A percentile compares a stretch with the other conserved stretches of the same genome.
Evolutionary conservation across 2,329 filamentous ascomycete species (phyloP).

Genomic region (Metarhizium rileyi): DNA sequence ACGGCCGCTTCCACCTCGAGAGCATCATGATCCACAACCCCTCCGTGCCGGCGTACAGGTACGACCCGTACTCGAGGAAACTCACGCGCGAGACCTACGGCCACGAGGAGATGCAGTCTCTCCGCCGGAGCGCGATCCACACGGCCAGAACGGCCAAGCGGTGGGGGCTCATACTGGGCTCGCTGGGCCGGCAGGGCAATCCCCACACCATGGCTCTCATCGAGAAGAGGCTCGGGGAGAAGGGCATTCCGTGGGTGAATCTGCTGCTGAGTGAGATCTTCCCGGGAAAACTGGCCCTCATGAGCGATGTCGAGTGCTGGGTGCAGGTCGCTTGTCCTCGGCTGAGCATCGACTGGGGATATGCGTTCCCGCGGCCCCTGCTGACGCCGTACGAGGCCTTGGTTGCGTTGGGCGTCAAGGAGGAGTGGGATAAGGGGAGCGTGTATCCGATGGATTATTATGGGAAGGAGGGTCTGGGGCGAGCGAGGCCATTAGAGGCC

Average conservation of each 20-base stretch:
- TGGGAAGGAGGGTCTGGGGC: constrained; percentile 78
- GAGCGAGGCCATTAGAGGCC: constrained; percentile 47
- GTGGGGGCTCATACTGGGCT: constrained; percentile 92
- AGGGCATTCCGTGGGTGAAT: constrained; percentile 74
- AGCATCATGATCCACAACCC: constrained; percentile 99
- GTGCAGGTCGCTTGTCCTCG: constrained; percentile 97
- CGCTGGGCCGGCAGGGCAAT: constrained; percentile 88
- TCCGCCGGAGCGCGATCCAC: constrained; percentile 68
- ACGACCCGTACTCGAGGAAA: constrained; percentile 90
- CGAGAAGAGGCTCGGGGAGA: constrained; percentile 61
- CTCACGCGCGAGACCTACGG: constrained; percentile 87
- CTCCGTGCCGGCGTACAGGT: constrained; percentile 78
- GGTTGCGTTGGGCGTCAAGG: constrained; percentile 69
- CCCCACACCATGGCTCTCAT: constrained; percentile 85
- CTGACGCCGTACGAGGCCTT: constrained; percentile 93
- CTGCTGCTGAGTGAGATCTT: constrained; percentile 91
- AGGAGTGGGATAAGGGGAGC: constrained; percentile 53
- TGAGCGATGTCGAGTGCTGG: constrained; percentile 94
- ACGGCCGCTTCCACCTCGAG: constrained; percentile 92
- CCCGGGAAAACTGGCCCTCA: constrained; percentile 86
- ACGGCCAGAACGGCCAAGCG: constrained; percentile 69
- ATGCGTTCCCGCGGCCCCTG: constrained; percentile 81
- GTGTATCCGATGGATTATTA: constrained; percentile 99
- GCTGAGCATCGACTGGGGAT: constrained; percentile 97
- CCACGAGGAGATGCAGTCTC: constrained; percentile 78